A percentile compares a stretch with the other conserved stretches of the same genome.
Evolutionary conservation across 129 eudicot species (phyloP).

Genomic region (Erigeron canadensis): DNA sequence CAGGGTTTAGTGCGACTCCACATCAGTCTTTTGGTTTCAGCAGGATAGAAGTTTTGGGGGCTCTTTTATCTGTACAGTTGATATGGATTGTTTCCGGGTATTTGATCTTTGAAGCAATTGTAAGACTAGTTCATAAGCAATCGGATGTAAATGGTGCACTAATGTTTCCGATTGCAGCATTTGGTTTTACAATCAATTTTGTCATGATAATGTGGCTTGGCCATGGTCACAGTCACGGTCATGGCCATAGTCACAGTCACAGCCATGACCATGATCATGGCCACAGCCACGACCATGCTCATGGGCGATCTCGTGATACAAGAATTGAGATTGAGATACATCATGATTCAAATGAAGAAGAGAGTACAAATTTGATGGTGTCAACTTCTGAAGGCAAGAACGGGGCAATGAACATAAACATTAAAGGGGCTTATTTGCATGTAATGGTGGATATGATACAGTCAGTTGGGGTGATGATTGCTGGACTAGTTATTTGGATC

Average conservation of each 20-base stretch:
- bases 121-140: conserved; percentile 47
- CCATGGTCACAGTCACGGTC: conserved; percentile 40
- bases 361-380: conserved; percentile 39
- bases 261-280: conserved; percentile 26
- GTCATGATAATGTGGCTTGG: conserved; percentile 63
- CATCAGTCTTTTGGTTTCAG: conserved; percentile 71
- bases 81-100: conserved; percentile 75
- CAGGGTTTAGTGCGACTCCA: conserved; percentile 62
- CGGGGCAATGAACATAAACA: conserved; percentile 47
- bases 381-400: conserved; percentile 28
- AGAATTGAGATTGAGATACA: neutral
- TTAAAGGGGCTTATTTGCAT: conserved; percentile 81
- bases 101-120: conserved; percentile 61
- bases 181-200: conserved; percentile 68
- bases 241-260: conserved; percentile 49
- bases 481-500: conserved; percentile 67
- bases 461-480: conserved; percentile 68
- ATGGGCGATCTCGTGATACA: conserved; percentile 20
- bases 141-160: conserved; percentile 51
- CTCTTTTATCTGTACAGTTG: conserved; percentile 58
- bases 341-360: conserved; percentile 27
- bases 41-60: conserved; percentile 74
- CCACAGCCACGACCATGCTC: conserved; percentile 27
- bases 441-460: conserved; percentile 65
- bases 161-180: conserved; percentile 66